phyloP scores from a whole-genome alignment of 768 basidiomycete species.

The Leccinellum luteum region DNA sequence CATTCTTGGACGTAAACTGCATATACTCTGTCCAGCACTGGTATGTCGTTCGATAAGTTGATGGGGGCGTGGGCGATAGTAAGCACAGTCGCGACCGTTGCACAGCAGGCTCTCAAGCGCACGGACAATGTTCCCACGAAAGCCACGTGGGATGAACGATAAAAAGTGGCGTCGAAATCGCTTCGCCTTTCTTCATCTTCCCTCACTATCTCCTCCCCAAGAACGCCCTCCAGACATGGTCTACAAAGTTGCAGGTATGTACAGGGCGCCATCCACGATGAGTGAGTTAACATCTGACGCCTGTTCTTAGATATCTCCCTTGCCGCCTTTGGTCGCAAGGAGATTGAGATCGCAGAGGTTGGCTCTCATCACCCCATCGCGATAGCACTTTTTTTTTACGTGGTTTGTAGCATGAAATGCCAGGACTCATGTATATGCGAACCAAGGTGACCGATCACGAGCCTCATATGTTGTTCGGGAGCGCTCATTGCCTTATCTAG shows the following conservation, averaged over 20 bases:
- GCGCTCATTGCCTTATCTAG: slow-evolving; percentile 39
- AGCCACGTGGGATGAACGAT: slow-evolving; percentile 30
- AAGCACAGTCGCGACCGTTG: neutral
- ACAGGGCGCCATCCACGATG: neutral
- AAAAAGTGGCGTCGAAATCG: slow-evolving; percentile 21
- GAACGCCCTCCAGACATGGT: slow-evolving; percentile 48
- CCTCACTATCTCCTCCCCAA: slow-evolving; percentile 22
- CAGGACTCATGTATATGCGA: slow-evolving; percentile 92
- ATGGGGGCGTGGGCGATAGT: neutral
- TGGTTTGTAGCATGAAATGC: slow-evolving; percentile 77
- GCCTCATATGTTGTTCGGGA: slow-evolving; percentile 2
- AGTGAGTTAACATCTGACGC: neutral
- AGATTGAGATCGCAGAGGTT: slow-evolving; percentile 99
- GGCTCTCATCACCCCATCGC: slow-evolving; percentile 17
- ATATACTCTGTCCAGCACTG: neutral
- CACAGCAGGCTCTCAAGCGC: slow-evolving; percentile 12
- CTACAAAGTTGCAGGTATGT: slow-evolving; percentile 86
- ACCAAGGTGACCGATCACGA: slow-evolving; percentile 55
- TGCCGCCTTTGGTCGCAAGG: slow-evolving; percentile 99
- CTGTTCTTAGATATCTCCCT: slow-evolving; percentile 76
- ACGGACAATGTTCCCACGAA: slow-evolving; percentile 24
- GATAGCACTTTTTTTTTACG: slow-evolving; percentile 11
- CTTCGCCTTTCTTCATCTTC: slow-evolving; percentile 22
- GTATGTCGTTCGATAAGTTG: neutral
- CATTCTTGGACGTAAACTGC: slow-evolving; percentile 5